Conservation (phyloP, 2,329 filamentous ascomycete species). For the Cordyceps javanica region DNA sequence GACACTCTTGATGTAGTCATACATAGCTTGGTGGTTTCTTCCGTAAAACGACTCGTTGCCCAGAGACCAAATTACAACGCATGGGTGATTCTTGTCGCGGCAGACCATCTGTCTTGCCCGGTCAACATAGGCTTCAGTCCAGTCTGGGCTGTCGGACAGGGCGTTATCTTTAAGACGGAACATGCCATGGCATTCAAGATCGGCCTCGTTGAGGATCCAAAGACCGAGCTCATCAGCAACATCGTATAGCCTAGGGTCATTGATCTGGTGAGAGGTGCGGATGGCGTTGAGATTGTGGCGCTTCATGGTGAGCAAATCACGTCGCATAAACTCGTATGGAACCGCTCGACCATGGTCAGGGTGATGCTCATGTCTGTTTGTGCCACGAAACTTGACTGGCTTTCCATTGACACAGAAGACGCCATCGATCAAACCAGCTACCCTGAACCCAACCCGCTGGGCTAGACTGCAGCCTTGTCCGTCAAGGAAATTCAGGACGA, state of each 20-base stretch:
- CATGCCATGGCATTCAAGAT: slow-evolving; percentile 50
- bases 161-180: slow-evolving; percentile 32
- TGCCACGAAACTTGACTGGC: slow-evolving; percentile 59
- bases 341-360: slow-evolving; percentile 56
- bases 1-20: slow-evolving; percentile 50
- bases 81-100: slow-evolving; percentile 55
- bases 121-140: slow-evolving; percentile 61
- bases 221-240: slow-evolving; percentile 58
- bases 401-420: slow-evolving; percentile 60
- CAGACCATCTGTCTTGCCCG: slow-evolving; percentile 58
- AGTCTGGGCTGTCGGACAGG: slow-evolving; percentile 54
- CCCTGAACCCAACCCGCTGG: slow-evolving; percentile 59
- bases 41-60: slow-evolving; percentile 70
- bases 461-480: slow-evolving; percentile 29
- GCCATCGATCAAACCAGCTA: slow-evolving; percentile 53
- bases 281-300: slow-evolving; percentile 64
- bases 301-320: slow-evolving; percentile 62
- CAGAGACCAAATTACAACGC: slow-evolving; percentile 64
- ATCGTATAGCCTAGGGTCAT: slow-evolving; percentile 54
- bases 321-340: slow-evolving; percentile 52
- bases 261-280: slow-evolving; percentile 61
- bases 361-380: slow-evolving; percentile 67
- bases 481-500: slow-evolving; percentile 32
- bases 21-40: slow-evolving; percentile 61
- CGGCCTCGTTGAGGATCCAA: slow-evolving; percentile 55